These are phyloP conservation scores for Kluyveromyces sp. DNA, from an alignment of 1,139 yeast species.

Conservation along the genomic window DNA sequence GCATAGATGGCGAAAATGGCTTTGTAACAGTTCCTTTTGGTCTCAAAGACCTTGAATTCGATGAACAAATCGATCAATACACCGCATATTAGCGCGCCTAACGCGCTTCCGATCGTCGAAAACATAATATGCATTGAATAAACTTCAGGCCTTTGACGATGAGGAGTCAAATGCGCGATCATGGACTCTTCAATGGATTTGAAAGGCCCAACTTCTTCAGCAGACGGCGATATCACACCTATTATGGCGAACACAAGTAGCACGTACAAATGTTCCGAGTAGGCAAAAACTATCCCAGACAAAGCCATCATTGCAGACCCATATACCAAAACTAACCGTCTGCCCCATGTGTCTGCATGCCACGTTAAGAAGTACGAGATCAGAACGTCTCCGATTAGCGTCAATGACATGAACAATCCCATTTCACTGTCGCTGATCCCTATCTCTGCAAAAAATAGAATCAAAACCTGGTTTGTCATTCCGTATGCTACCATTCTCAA, in stretches of 20 bases:
- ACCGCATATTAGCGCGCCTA: constrained; percentile 69
- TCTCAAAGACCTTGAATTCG: constrained; percentile 27
- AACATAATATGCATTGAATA: constrained; percentile 52
- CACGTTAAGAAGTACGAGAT: constrained; percentile 69
- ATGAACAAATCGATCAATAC: constrained; percentile 42
- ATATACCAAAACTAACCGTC: constrained; percentile 54
- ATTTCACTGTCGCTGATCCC: constrained; percentile 51
- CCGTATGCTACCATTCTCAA: constrained; percentile 75
- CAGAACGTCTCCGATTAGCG: constrained; percentile 71
- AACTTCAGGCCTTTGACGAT: constrained; percentile 59
- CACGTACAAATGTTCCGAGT: constrained; percentile 43
- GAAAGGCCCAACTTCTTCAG: constrained; percentile 91
- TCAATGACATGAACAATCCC: constrained; percentile 78
- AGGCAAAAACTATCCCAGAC: constrained; percentile 62
- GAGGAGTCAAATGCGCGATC: constrained; percentile 71
- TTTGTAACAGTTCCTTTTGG: constrained; percentile 42
- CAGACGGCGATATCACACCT: constrained; percentile 82
- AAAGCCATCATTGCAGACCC: constrained; percentile 67
- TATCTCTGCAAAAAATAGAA: constrained; percentile 55
- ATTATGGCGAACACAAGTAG: constrained; percentile 57
- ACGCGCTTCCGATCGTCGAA: constrained; percentile 68
- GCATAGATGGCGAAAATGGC: constrained; percentile 54
- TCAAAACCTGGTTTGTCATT: constrained; percentile 70
- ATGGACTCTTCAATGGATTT: constrained; percentile 83
- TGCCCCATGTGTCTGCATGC: constrained; percentile 72